These are phyloP conservation scores for Teratosphaeriaceae sp. DNA, from an alignment of 2,329 filamentous ascomycete genomes.

Conservation along the genomic window DNA sequence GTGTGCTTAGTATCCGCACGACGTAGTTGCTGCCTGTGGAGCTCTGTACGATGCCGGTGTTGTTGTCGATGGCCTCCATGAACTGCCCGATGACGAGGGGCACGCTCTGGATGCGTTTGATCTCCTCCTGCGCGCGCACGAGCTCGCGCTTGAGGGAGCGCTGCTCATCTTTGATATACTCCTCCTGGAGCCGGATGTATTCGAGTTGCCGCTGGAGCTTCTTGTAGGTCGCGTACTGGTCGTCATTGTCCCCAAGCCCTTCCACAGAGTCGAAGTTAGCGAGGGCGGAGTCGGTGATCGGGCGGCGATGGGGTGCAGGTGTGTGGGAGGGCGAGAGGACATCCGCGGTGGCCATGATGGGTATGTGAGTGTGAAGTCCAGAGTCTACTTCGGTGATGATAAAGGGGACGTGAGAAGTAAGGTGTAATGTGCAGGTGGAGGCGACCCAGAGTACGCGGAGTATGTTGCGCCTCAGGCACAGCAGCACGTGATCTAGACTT, in stretches of 20 bases:
- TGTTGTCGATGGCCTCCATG: constrained; percentile 99
- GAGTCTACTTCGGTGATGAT: too few species aligned
- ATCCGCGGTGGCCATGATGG: constrained; percentile 73
- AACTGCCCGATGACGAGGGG: constrained; percentile 98
- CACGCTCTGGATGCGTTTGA: constrained; percentile 98
- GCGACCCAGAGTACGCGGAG: too few species aligned
- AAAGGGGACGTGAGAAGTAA: too few species aligned
- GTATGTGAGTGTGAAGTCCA: neutral
- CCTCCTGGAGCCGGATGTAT: constrained; percentile 96
- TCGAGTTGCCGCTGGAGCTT: constrained; percentile 94
- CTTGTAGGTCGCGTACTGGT: constrained; percentile 94
- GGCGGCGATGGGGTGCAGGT: constrained; percentile 73
- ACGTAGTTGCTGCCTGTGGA: constrained; percentile 99
- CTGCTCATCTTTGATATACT: constrained; percentile 99
- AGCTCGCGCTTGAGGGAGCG: constrained; percentile 95
- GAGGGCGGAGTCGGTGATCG: constrained; percentile 67
- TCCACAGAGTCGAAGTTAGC: constrained; percentile 87
- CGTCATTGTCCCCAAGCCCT: constrained; percentile 72
- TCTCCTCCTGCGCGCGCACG: constrained; percentile 95
- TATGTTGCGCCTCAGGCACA: too few species aligned
- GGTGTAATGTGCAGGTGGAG: too few species aligned
- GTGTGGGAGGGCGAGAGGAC: constrained; percentile 74
- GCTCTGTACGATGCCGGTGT: constrained; percentile 97
- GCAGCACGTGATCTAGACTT: too few species aligned
- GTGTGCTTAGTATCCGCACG: constrained; percentile 93